phyloP scores from a whole-genome alignment of 768 basidiomycete species.

The Trametes cinnabarina region DNA sequence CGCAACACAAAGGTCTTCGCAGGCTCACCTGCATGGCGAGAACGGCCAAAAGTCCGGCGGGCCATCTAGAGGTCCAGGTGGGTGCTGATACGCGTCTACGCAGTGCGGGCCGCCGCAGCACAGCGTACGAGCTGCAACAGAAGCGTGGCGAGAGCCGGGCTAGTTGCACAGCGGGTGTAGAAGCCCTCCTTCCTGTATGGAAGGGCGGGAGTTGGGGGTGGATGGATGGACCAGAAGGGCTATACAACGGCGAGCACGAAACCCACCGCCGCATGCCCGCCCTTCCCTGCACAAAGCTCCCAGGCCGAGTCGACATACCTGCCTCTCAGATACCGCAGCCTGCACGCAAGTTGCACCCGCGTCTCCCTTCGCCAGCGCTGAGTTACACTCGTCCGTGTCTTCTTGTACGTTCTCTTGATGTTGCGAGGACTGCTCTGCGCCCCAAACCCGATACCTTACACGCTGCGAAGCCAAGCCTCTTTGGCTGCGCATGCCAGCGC shows the following conservation, averaged over 20 bases:
- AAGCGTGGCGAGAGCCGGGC: slow-evolving; percentile 34
- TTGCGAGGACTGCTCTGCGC: slow-evolving; percentile 5
- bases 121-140: neutral
- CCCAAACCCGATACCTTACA: slow-evolving; percentile 26
- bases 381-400: slow-evolving; percentile 21
- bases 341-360: slow-evolving; percentile 20
- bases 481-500: slow-evolving; percentile 51
- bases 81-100: slow-evolving; percentile 18
- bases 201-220: slow-evolving; percentile 44
- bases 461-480: slow-evolving; percentile 50
- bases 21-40: slow-evolving; percentile 13
- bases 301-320: slow-evolving; percentile 10
- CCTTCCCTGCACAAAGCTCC: slow-evolving; percentile 14
- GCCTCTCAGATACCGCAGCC: slow-evolving; percentile 11
- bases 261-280: slow-evolving; percentile 20
- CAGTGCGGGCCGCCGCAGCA: slow-evolving; percentile 11
- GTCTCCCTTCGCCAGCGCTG: slow-evolving; percentile 3
- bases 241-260: slow-evolving; percentile 14
- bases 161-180: slow-evolving; percentile 37
- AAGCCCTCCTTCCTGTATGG: slow-evolving; percentile 42
- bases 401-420: slow-evolving; percentile 36
- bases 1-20: slow-evolving; percentile 36
- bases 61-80: slow-evolving; percentile 13
- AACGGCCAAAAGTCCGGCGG: neutral
- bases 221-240: slow-evolving; percentile 14